A percentile compares a stretch with the other conserved stretches of the same genome.
Evolutionary conservation across 441 rosid species (phyloP).

Genomic region (Viola pubescens): DNA sequence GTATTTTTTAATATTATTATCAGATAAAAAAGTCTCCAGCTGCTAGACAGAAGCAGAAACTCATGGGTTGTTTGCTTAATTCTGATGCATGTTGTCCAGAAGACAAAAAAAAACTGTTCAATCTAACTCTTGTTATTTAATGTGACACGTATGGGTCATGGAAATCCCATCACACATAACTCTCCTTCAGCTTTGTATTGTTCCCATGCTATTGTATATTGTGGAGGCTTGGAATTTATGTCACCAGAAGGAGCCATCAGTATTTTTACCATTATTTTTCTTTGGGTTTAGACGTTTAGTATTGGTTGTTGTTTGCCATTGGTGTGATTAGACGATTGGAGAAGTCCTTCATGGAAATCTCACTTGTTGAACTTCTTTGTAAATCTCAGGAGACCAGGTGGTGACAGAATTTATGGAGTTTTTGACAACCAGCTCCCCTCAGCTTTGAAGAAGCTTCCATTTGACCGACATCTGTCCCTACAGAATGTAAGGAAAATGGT

Average conservation of each 20-base stretch:
- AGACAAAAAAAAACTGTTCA: no score
- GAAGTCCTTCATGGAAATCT: neutral
- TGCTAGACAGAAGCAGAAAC: neutral
- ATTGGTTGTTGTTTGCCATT: no score
- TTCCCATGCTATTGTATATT: no score
- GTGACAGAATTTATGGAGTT: constrained; percentile 58
- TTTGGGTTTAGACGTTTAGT: no score
- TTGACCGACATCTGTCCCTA: constrained; percentile 47
- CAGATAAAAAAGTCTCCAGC: neutral
- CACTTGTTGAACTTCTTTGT: constrained; percentile 1
- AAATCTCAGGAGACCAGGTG: constrained; percentile 59
- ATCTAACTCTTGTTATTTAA: no score
- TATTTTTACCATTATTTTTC: no score
- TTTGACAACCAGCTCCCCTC: constrained; percentile 56
- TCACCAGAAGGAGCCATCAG: no score
- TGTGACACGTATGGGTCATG: no score
- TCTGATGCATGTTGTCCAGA: neutral
- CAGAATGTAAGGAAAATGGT: constrained; percentile 52
- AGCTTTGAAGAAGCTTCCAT: constrained; percentile 55
- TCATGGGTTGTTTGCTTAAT: neutral
- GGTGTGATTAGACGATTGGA: neutral
- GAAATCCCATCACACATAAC: no score
- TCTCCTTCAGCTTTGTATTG: no score
- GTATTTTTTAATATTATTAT: neutral
- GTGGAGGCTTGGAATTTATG: no score